These are phyloP conservation scores for Taphrina flavorubra DNA, from an alignment of 1,139 yeast species.

Conservation along the genomic window DNA sequence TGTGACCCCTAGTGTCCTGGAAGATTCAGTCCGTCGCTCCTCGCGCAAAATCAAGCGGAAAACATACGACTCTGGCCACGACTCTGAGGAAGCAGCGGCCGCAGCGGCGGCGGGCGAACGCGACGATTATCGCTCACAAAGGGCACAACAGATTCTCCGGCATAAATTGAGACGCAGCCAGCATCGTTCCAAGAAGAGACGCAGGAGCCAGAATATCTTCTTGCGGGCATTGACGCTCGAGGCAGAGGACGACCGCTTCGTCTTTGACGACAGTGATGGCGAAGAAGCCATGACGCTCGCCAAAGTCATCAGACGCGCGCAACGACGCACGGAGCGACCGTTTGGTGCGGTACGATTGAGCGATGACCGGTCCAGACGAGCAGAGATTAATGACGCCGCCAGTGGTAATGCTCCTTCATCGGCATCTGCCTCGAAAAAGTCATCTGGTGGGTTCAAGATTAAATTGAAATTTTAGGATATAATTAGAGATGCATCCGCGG, in stretches of 20 bases:
- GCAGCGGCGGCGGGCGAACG: neutral
- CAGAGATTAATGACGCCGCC: neutral
- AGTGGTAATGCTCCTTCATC: neutral
- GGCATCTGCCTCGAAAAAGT: neutral
- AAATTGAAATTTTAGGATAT: constrained; percentile 20
- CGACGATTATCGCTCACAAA: constrained; percentile 16
- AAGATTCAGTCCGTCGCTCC: constrained; percentile 32
- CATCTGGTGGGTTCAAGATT: constrained; percentile 23
- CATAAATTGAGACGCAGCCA: constrained; percentile 24
- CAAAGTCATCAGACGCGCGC: constrained; percentile 21
- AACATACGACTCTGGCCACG: constrained; percentile 33
- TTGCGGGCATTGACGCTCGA: constrained; percentile 19
- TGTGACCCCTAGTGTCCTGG: constrained; percentile 16
- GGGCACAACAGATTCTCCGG: constrained; percentile 25
- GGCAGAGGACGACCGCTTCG: constrained; percentile 17
- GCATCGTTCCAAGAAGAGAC: constrained; percentile 1
- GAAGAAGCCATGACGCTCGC: constrained; percentile 28
- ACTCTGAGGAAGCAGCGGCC: neutral
- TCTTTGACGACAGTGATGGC: constrained; percentile 18
- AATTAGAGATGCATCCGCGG: neutral
- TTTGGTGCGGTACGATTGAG: neutral
- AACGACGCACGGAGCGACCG: constrained; percentile 10
- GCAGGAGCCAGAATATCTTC: constrained; percentile 13
- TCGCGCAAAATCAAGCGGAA: constrained; percentile 37
- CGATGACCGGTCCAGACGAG: neutral